Evolutionary conservation across 2,329 filamentous ascomycete genomes (phyloP).

Genomic region (Calonectria pauciramosa): DNA sequence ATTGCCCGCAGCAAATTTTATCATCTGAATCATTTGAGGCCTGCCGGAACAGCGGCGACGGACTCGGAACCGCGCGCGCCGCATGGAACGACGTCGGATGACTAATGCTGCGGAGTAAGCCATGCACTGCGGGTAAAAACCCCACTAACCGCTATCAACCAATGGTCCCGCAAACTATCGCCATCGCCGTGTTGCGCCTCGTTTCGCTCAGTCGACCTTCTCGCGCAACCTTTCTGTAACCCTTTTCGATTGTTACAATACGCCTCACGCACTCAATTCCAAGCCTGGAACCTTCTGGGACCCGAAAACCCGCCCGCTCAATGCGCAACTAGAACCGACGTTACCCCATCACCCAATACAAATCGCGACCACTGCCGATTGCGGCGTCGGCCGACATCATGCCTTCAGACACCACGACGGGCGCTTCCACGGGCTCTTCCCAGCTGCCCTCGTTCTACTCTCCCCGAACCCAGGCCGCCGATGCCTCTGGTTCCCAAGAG

Average conservation of each 20-base stretch:
- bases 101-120: conserved; percentile 35
- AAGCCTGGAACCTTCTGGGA: neutral
- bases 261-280: conserved; percentile 11
- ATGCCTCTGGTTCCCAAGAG: conserved; percentile 34
- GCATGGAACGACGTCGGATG: conserved; percentile 24
- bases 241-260: neutral
- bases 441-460: conserved; percentile 64
- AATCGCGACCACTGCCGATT: conserved; percentile 38
- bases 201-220: conserved; percentile 3
- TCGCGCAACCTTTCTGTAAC: neutral
- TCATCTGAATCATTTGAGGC: neutral
- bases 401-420: conserved; percentile 46
- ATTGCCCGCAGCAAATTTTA: neutral
- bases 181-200: conserved; percentile 35
- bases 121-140: conserved; percentile 36
- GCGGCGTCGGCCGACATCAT: conserved; percentile 43
- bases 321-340: conserved; percentile 35
- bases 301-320: neutral
- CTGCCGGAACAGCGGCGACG: neutral
- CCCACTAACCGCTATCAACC: conserved; percentile 41
- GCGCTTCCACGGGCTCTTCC: conserved; percentile 48
- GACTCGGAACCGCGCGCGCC: conserved; percentile 31
- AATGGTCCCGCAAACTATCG: conserved; percentile 45
- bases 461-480: conserved; percentile 51
- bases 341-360: conserved; percentile 3